Evolutionary conservation across 768 basidiomycete genomes (phyloP).

Genomic region (Tylopilus rubrobrunneus): DNA sequence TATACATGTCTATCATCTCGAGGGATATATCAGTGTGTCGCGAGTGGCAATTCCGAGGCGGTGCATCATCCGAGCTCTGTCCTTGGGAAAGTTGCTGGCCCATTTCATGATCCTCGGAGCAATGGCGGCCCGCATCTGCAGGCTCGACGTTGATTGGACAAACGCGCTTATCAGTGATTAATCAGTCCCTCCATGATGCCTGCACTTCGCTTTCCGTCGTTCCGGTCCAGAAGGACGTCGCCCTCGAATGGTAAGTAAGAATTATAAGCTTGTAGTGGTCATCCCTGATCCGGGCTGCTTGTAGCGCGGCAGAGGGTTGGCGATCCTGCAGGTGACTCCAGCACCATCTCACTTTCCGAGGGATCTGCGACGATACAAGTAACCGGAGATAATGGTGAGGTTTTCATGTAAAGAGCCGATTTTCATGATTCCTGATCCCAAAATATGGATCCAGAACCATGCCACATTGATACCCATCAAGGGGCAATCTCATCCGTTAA

Average conservation of each 20-base stretch:
- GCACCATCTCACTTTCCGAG: background rate
- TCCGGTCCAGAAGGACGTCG: slow-evolving; percentile 1
- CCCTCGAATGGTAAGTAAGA: background rate
- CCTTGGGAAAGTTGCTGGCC: background rate
- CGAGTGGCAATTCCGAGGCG: background rate
- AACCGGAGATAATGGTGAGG: background rate
- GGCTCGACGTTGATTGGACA: background rate
- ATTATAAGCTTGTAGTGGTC: background rate
- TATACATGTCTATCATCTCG: too few relatives aligned
- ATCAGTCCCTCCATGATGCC: background rate
- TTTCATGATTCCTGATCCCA: background rate
- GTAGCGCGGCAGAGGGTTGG: slow-evolving; percentile 2
- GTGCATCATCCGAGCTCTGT: background rate
- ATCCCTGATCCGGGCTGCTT: background rate
- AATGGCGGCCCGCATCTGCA: background rate
- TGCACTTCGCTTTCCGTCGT: slow-evolving; percentile 9
- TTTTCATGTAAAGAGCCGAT: background rate
- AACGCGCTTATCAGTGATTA: background rate
- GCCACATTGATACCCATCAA: background rate
- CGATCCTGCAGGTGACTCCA: background rate
- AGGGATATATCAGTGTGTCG: too few relatives aligned
- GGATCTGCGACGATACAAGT: background rate
- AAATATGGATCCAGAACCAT: slow-evolving; percentile 1
- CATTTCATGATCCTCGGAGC: background rate
- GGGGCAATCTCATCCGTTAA: slow-evolving; percentile 5